phyloP scores from a whole-genome alignment of 106 monocot genomes.

The Acanthochlamys bracteata region DNA sequence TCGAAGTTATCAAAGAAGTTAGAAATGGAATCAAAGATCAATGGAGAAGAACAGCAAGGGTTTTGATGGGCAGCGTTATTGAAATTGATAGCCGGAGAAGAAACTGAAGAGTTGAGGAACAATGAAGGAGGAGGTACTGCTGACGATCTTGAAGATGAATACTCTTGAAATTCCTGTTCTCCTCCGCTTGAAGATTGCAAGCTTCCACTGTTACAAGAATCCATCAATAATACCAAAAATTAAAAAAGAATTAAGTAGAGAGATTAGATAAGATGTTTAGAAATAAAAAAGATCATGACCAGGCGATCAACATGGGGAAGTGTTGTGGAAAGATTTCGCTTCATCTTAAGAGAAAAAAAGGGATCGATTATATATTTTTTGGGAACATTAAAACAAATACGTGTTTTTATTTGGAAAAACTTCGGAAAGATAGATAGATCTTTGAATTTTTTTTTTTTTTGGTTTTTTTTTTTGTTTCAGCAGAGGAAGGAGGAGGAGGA shows the following conservation, averaged over 20 bases:
- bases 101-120: too few species aligned
- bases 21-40: slow-evolving; percentile 3
- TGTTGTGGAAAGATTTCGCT: neutral
- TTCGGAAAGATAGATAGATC: too few species aligned
- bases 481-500: too few species aligned
- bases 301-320: neutral
- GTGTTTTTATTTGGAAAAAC: too few species aligned
- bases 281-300: neutral
- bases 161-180: slow-evolving; percentile 57
- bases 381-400: too few species aligned
- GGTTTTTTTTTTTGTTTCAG: too few species aligned
- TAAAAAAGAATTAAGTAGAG: neutral
- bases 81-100: neutral
- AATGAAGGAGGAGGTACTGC: neutral
- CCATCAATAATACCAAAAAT: slow-evolving; percentile 16
- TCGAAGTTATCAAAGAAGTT: neutral
- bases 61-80: neutral
- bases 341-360: neutral
- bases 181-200: slow-evolving; percentile 67
- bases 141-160: neutral
- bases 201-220: slow-evolving; percentile 55
- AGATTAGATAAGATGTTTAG: neutral
- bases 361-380: neutral
- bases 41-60: neutral
- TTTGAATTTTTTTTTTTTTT: too few species aligned